Percentiles rank a stretch among this genome's conserved stretches.
phyloP scores from a whole-genome alignment of 176 grass and related monocot genomes.

The Phragmites australis region DNA sequence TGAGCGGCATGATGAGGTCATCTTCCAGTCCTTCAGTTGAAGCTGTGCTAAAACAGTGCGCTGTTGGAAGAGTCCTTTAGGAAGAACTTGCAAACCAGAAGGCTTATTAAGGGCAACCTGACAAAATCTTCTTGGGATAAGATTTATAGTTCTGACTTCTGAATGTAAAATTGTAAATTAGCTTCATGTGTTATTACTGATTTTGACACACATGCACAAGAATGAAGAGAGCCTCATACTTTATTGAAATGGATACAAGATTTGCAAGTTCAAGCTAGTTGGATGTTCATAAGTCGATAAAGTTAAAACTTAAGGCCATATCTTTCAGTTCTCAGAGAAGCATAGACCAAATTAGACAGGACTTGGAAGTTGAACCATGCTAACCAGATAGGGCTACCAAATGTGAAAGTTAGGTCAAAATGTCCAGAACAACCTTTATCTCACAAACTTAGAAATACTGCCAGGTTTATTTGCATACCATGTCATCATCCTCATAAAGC shows the following conservation, averaged over 20 bases:
- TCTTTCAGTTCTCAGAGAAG: background rate
- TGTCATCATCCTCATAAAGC: conserved; percentile 94
- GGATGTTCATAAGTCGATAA: background rate
- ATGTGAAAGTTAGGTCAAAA: background rate
- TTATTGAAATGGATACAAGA: conserved; percentile 5
- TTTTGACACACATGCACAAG: conserved; percentile 5
- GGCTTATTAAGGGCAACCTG: conserved; percentile 86
- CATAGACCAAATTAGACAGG: background rate
- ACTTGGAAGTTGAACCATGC: conserved; percentile 13
- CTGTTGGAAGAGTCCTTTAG: conserved; percentile 92
- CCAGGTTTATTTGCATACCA: conserved; percentile 46
- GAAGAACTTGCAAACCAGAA: conserved; percentile 94
- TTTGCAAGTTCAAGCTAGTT: background rate
- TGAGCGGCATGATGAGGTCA: conserved; percentile 19
- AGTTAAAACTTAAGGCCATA: background rate
- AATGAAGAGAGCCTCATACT: background rate
- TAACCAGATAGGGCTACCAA: background rate
- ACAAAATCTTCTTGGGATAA: conserved; percentile 23
- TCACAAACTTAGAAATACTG: background rate
- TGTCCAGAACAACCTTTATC: background rate
- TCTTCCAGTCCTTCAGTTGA: conserved; percentile 79
- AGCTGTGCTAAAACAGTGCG: conserved; percentile 82
- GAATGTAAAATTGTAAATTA: background rate
- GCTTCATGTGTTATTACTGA: background rate
- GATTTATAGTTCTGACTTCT: background rate